These are phyloP conservation scores for Pisolithus thermaeus DNA, from an alignment of 1,284 basidiomycete species.

Conservation along the genomic window DNA sequence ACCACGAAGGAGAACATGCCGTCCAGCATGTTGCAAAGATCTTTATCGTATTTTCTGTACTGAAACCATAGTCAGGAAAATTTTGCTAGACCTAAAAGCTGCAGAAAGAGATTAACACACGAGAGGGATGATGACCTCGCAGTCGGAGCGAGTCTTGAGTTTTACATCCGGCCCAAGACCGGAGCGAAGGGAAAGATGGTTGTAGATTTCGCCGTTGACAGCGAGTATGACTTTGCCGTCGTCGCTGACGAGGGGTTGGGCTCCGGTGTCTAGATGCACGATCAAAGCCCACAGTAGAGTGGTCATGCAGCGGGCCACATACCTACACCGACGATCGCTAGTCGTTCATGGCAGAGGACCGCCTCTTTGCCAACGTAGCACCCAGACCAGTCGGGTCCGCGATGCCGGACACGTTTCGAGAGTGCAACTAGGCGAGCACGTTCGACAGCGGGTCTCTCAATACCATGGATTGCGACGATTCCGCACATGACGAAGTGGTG, in stretches of 20 bases:
- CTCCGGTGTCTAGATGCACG: constrained; percentile 77
- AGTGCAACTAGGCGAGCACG: constrained; percentile 75
- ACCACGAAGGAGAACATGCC: constrained; percentile 99
- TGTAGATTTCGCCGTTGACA: constrained; percentile 99
- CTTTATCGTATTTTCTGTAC: constrained; percentile 82
- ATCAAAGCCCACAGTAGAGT: constrained; percentile 10
- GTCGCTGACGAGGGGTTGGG: constrained; percentile 88
- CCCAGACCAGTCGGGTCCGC: constrained; percentile 96
- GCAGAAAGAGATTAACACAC: constrained; percentile 38
- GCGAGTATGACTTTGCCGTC: constrained; percentile 85
- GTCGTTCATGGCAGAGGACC: constrained; percentile 83
- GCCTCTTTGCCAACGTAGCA: constrained; percentile 80
- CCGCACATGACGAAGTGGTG: constrained; percentile 66
- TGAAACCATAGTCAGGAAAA: constrained; percentile 28
- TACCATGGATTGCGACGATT: constrained; percentile 78
- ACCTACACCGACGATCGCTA: constrained; percentile 98
- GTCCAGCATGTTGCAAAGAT: constrained; percentile 79
- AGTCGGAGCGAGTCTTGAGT: constrained; percentile 98
- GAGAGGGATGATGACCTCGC: constrained; percentile 93
- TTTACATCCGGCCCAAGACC: constrained; percentile 59
- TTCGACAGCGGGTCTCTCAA: constrained; percentile 65
- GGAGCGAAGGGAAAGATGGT: constrained; percentile 83
- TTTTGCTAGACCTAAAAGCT: neutral
- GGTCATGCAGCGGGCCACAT: constrained; percentile 30
- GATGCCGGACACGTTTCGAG: constrained; percentile 86